phyloP scores from a whole-genome alignment of 768 basidiomycete genomes.

The Galerina sulciceps region DNA sequence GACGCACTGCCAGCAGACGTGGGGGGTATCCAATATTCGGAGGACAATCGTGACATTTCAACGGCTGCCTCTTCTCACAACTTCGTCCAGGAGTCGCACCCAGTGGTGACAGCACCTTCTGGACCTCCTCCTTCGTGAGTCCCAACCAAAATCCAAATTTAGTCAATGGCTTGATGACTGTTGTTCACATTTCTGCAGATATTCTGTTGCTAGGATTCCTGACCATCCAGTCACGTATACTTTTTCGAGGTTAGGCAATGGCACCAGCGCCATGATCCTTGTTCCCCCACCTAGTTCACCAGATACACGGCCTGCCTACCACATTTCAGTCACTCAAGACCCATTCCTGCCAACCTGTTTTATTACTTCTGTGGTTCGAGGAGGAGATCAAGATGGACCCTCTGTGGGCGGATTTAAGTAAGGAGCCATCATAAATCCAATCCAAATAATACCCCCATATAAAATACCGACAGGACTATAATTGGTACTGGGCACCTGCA shows the following conservation, averaged over 20 bases:
- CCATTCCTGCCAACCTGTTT: conserved; percentile 22
- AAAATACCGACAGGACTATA: too few species aligned
- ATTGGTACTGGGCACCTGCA: too few species aligned
- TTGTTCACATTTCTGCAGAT: neutral
- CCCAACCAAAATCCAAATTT: neutral
- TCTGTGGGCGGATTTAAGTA: conserved; percentile 25
- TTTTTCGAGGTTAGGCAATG: conserved; percentile 11
- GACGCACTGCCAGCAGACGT: too few species aligned
- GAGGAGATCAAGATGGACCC: conserved; percentile 12
- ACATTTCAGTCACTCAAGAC: conserved; percentile 20
- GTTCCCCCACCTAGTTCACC: conserved; percentile 15
- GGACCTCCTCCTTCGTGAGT: neutral
- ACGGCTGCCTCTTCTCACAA: too few species aligned
- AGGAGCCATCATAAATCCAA: neutral
- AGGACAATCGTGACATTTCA: too few species aligned
- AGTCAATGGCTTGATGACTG: too few species aligned
- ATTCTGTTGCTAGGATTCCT: conserved; percentile 2
- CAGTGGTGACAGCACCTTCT: neutral
- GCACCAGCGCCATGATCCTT: conserved; percentile 10
- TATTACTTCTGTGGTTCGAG: conserved; percentile 21
- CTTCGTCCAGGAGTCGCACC: too few species aligned
- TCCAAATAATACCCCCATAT: too few species aligned
- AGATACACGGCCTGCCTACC: conserved; percentile 20
- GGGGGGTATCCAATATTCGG: too few species aligned
- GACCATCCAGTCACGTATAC: conserved; percentile 15